Base-by-base conservation (phyloP, 2,329 filamentous ascomycete species). In the Cladosporium oxysporum region DNA sequence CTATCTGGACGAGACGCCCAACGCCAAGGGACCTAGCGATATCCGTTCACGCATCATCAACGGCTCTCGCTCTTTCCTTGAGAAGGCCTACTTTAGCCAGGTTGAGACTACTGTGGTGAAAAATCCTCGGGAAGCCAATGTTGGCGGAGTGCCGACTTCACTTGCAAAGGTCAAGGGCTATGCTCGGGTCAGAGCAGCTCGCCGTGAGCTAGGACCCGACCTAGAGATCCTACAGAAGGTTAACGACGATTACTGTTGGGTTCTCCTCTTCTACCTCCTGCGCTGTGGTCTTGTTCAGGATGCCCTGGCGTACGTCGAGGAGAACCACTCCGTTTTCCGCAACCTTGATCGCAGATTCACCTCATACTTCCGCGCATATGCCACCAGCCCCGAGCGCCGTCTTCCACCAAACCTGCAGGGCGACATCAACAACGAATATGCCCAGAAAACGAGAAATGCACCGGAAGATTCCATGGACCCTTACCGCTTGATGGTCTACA, bases 401-500 rank as follows among this genome's bases (percentile, higher is more conserved):
- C 84, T 99, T 31, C 89, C 88, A 70, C 85, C 89, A 50, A 90
- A 93, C 69, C 81, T 96, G 66, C 91, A 96, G 73, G 91, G 93
- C 71, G 91, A 91, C 69, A 96, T 96, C 79, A 91, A 91, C 71
- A 92, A 91, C 69, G 93, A 97, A 75, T 97, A 96, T 78, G 90
- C 90, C 61, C 91, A 96, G 76, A 89, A 93, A 55, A 86, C 89
- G 29, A 90, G 92, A 69, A 92, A 96, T 73, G 91, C 91, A 0
- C 91, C 92, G 0, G 91, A 95, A 66, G 90, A 93, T 75, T 91
- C 91, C 1, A 88, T 96, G 69, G 95, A 99, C 76, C 95, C 95
- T 29, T 99, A 96, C 81, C 89, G 93, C 63, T 93, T 97, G 88
- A 93, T 94, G 58, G 97, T 95, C 78, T 98, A 98, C 84, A 98